Evolutionary conservation across 495 filamentous ascomycete genomes (phyloP).

Genomic region (Xylaria scruposa): DNA sequence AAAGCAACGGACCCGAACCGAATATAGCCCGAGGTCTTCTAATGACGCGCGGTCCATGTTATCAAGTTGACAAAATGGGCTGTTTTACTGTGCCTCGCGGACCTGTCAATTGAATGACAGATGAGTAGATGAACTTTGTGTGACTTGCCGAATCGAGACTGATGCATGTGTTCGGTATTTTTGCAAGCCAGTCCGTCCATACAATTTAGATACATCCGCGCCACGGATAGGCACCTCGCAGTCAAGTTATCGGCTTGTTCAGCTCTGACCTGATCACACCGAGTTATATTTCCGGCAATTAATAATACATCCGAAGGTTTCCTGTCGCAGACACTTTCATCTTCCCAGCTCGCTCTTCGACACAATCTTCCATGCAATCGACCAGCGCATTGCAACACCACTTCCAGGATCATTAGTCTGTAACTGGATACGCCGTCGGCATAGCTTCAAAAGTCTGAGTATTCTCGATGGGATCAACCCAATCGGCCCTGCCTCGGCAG

Average conservation of each 20-base stretch:
- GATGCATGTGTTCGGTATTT: slow-evolving; percentile 17
- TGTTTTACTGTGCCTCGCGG: background rate
- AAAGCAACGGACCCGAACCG: background rate
- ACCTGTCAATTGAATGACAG: background rate
- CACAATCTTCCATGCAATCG: background rate
- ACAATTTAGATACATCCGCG: slow-evolving; percentile 1
- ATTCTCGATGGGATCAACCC: slow-evolving; percentile 21
- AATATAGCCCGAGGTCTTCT: background rate
- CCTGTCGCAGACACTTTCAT: background rate
- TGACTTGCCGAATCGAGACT: slow-evolving; percentile 3
- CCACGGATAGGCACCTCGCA: background rate
- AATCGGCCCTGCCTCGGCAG: slow-evolving; percentile 17
- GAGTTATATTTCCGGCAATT: background rate
- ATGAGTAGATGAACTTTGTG: background rate
- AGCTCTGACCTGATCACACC: background rate
- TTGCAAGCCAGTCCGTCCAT: background rate
- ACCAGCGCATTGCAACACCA: background rate
- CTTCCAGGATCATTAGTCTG: background rate
- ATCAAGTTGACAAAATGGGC: background rate
- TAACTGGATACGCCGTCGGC: background rate
- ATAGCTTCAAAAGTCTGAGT: background rate
- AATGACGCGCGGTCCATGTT: slow-evolving; percentile 5
- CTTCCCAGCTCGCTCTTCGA: background rate
- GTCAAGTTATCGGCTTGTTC: background rate
- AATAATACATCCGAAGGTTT: background rate